A percentile compares a stretch with the other conserved stretches of the same genome.
phyloP scores from a whole-genome alignment of 495 filamentous ascomycete genomes.

The Xylaria longipes region DNA sequence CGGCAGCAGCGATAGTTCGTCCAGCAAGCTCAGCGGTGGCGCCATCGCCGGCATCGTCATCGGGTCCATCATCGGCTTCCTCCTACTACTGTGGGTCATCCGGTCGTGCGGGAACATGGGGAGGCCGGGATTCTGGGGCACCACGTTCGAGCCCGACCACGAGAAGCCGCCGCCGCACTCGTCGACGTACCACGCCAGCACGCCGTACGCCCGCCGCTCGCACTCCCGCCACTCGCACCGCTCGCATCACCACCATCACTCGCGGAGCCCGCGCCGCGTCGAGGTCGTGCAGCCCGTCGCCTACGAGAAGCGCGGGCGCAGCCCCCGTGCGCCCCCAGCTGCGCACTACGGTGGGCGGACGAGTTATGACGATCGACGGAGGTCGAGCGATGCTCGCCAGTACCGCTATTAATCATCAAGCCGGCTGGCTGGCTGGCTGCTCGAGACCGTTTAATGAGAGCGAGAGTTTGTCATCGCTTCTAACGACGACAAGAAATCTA shows the following conservation, averaged over 20 bases:
- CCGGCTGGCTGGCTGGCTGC: background rate
- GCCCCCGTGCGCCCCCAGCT: constrained; percentile 34
- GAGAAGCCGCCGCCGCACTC: constrained; percentile 34
- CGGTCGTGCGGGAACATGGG: constrained; percentile 48
- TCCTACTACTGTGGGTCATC: constrained; percentile 62
- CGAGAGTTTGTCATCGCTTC: background rate
- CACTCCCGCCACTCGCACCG: constrained; percentile 34
- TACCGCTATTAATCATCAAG: constrained; percentile 13
- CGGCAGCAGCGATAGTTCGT: background rate
- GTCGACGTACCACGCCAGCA: constrained; percentile 22
- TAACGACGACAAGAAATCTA: too few species aligned
- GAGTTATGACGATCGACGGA: constrained; percentile 29
- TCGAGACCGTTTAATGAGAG: background rate
- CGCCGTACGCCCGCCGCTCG: constrained; percentile 34
- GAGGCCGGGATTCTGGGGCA: constrained; percentile 37
- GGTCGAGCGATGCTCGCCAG: constrained; percentile 31
- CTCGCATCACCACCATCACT: constrained; percentile 27
- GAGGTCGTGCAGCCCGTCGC: constrained; percentile 35
- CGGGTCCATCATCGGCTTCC: constrained; percentile 61
- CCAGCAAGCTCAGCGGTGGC: constrained; percentile 56
- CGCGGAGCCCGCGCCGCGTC: constrained; percentile 33
- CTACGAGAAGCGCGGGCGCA: constrained; percentile 31
- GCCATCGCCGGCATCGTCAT: constrained; percentile 68
- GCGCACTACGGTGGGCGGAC: constrained; percentile 28
- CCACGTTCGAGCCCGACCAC: constrained; percentile 33